Evolutionary conservation across 2,329 filamentous ascomycete genomes (phyloP).

Genomic region (Penicillium sp.): DNA sequence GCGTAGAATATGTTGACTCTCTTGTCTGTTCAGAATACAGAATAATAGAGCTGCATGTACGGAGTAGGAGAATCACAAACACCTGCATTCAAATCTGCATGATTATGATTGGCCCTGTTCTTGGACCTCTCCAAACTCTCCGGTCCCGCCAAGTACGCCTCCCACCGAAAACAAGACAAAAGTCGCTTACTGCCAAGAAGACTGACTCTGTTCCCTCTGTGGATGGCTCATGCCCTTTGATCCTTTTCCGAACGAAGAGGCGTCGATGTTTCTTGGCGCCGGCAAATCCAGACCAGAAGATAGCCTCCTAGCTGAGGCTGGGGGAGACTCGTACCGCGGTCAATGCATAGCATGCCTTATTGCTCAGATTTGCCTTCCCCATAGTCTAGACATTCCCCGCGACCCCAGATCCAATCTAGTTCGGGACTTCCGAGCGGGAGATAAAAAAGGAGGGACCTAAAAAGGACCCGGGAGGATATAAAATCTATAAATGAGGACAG

Average conservation of each 20-base stretch:
- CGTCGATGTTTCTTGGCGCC: constrained; percentile 15
- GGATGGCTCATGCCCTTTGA: neutral
- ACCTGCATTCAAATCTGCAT: neutral
- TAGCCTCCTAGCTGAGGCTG: neutral
- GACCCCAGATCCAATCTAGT: constrained; percentile 10
- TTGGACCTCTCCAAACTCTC: neutral
- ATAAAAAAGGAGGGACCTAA: neutral
- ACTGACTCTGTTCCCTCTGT: neutral
- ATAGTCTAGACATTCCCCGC: constrained; percentile 11
- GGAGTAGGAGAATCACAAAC: too few relatives aligned
- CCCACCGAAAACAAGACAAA: neutral
- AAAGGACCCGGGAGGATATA: neutral
- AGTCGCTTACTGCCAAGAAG: neutral
- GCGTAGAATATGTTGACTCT: neutral
- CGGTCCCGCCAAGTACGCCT: constrained; percentile 6
- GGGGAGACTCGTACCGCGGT: neutral
- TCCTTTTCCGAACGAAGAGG: neutral
- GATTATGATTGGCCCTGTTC: neutral
- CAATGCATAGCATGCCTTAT: neutral
- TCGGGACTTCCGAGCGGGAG: constrained; percentile 8
- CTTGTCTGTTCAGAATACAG: neutral
- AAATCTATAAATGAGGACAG: constrained; percentile 13
- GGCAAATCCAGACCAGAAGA: constrained; percentile 14
- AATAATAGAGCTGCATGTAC: too few relatives aligned
- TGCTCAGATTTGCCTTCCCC: neutral